Evolutionary conservation across 805 yeast genomes (phyloP).

Genomic region (Wickerhamia fluorescens): DNA sequence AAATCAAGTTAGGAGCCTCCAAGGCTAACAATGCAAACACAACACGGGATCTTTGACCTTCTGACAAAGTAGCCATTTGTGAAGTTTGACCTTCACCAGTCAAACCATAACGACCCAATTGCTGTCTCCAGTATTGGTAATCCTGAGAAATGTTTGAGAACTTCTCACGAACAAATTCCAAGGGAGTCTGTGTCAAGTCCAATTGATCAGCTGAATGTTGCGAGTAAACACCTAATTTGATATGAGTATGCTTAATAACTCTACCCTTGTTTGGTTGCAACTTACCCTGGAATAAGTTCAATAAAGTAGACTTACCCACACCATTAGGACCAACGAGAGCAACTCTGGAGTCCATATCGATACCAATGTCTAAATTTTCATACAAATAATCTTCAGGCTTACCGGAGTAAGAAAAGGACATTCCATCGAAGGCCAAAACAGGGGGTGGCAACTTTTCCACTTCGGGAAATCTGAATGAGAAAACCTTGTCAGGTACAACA

Average conservation of each 20-base stretch:
- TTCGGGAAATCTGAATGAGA: conserved; percentile 88
- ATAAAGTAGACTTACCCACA: conserved; percentile 95
- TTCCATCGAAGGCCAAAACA: conserved; percentile 92
- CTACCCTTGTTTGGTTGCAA: conserved; percentile 87
- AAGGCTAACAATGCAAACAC: conserved; percentile 94
- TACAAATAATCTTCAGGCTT: conserved; percentile 80
- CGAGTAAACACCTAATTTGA: conserved; percentile 96
- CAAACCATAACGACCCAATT: conserved; percentile 95
- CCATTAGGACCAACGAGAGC: conserved; percentile 99
- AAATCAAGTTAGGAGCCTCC: conserved; percentile 88
- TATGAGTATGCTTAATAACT: conserved; percentile 94
- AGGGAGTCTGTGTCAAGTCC: conserved; percentile 89
- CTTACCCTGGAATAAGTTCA: conserved; percentile 95
- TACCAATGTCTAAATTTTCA: conserved; percentile 90
- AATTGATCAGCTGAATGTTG: conserved; percentile 99
- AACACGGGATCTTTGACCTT: conserved; percentile 99
- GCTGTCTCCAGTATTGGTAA: conserved; percentile 98
- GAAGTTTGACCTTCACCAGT: conserved; percentile 99
- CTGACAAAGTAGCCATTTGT: conserved; percentile 96
- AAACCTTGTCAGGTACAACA: conserved; percentile 88
- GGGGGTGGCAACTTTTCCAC: conserved; percentile 99
- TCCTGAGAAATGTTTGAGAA: conserved; percentile 89
- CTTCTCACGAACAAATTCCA: conserved; percentile 95
- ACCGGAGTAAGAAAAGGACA: conserved; percentile 86
- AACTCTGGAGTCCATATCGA: conserved; percentile 98